Evolutionary conservation across 1,284 basidiomycete genomes (phyloP).

Genomic region (Apiotrichum veenhuisii): DNA sequence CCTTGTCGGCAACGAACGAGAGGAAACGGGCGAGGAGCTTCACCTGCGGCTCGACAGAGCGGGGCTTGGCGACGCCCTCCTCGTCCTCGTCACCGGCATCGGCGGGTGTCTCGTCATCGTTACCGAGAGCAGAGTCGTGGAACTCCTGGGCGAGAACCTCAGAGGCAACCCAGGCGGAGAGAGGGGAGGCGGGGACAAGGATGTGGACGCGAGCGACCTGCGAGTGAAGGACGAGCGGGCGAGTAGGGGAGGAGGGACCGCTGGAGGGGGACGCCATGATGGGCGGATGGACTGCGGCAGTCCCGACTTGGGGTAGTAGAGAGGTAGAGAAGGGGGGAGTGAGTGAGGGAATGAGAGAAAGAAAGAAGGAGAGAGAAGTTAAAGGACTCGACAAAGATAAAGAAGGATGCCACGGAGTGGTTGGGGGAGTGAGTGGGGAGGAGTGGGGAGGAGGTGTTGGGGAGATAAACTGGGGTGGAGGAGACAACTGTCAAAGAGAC

Average conservation of each 20-base stretch:
- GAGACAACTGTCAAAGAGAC: neutral
- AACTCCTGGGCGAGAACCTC: conserved; percentile 85
- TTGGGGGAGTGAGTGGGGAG: neutral
- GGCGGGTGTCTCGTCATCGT: conserved; percentile 33
- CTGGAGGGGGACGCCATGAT: conserved; percentile 47
- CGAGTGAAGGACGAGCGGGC: conserved; percentile 51
- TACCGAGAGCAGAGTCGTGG: conserved; percentile 57
- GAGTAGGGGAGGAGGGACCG: conserved; percentile 37
- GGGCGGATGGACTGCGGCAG: conserved; percentile 24
- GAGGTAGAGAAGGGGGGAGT: conserved; percentile 2
- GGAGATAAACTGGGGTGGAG: conserved; percentile 2
- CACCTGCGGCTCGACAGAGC: conserved; percentile 59
- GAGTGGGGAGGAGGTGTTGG: conserved; percentile 4
- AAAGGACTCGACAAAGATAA: neutral
- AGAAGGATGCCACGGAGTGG: neutral
- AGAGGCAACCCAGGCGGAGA: conserved; percentile 78
- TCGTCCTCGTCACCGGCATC: conserved; percentile 49
- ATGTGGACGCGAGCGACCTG: conserved; percentile 59
- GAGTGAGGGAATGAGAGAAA: conserved; percentile 2
- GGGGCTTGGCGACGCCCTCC: conserved; percentile 30
- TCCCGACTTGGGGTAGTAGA: conserved; percentile 12
- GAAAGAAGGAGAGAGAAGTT: conserved; percentile 1
- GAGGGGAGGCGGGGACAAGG: conserved; percentile 68
- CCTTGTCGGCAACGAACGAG: conserved; percentile 63
- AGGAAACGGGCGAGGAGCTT: conserved; percentile 78